Percentiles rank a stretch among this genome's conserved stretches.
Conservation (phyloP, 768 basidiomycete genomes). For the Russula sp. region DNA sequence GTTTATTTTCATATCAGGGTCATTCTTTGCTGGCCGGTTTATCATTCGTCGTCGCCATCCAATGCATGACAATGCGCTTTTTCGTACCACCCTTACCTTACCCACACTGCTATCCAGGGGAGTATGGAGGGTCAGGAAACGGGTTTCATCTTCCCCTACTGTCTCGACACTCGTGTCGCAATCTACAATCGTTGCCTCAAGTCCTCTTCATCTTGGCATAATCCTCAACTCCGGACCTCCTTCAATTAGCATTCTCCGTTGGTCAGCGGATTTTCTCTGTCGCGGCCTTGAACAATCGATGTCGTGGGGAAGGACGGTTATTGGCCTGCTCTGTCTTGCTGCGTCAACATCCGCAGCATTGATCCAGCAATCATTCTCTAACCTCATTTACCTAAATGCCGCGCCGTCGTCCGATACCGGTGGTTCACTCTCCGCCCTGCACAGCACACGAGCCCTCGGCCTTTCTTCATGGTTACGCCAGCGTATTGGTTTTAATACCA, state of each 20-base stretch:
- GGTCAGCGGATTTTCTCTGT: not conserved
- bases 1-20: not conserved
- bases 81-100: not conserved
- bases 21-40: not conserved
- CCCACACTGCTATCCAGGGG: not conserved
- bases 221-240: not conserved
- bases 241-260: not conserved
- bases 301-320: not conserved
- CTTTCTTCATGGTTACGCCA: not conserved
- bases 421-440: not conserved
- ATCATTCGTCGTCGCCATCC: not conserved
- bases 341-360: not conserved
- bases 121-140: not conserved
- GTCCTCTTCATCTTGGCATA: conserved; percentile 4
- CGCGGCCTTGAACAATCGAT: conserved; percentile 1
- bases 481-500: not conserved
- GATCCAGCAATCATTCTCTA: not conserved
- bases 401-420: not conserved
- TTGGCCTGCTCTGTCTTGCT: not conserved
- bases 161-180: conserved; percentile 7
- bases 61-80: not conserved
- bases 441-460: not conserved
- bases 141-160: not conserved
- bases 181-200: conserved; percentile 16
- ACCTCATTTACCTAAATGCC: not conserved